Evolutionary conservation across 139 green algal species (phyloP).

Genomic region (Chlamydomonas schloesseri): DNA sequence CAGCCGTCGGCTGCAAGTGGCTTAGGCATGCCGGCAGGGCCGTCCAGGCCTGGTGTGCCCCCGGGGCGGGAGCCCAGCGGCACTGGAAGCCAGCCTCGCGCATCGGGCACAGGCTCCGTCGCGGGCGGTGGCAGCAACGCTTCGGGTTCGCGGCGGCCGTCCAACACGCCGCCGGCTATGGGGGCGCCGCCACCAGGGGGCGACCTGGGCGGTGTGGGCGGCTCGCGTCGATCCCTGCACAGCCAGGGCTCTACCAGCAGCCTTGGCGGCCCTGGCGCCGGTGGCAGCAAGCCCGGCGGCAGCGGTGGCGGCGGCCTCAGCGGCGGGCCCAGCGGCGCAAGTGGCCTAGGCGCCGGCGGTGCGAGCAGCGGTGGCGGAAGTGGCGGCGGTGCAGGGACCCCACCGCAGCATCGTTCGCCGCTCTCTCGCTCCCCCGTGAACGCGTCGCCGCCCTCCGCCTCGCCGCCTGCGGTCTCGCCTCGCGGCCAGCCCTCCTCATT

Average conservation of each 20-base stretch:
- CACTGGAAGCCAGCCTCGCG: neutral
- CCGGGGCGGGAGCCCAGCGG: neutral
- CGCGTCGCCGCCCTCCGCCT: neutral
- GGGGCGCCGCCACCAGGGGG: neutral
- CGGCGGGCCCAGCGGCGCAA: neutral
- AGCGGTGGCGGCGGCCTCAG: too few relatives aligned
- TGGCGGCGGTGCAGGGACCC: too few relatives aligned
- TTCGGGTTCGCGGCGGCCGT: slow-evolving; percentile 7
- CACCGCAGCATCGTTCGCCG: neutral
- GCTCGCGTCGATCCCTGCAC: neutral
- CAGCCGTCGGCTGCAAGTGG: slow-evolving; percentile 11
- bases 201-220: neutral
- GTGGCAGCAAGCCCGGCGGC: too few relatives aligned
- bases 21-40: neutral
- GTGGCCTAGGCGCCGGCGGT: too few relatives aligned
- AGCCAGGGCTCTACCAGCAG: neutral
- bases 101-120: neutral
- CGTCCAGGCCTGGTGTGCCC: neutral
- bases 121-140: neutral
- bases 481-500: too few relatives aligned
- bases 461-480: neutral
- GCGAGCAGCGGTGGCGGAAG: too few relatives aligned
- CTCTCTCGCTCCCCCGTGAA: neutral
- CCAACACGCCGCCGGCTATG: neutral
- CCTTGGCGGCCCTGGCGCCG: too few relatives aligned